A percentile compares a stretch with the other conserved stretches of the same genome.
Conservation (phyloP, 148 eudicot genomes). For the Rhododendron ferrugineum region DNA sequence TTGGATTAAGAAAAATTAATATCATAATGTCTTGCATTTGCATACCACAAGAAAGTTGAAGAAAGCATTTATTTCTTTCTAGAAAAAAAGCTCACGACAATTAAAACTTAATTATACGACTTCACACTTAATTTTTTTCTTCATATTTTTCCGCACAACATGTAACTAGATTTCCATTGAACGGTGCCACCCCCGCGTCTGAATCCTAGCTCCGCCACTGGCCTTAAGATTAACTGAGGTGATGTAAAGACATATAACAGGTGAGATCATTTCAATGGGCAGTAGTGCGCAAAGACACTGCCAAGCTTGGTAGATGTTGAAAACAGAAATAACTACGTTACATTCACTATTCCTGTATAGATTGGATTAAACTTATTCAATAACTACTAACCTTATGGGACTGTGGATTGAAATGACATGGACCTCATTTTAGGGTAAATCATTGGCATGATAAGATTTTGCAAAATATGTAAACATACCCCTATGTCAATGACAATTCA, state of each 20-base stretch:
- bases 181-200: no score
- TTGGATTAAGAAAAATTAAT: no score
- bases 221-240: background rate
- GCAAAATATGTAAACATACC: background rate
- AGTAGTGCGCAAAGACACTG: background rate
- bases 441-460: background rate
- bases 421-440: background rate
- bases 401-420: background rate
- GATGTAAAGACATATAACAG: background rate
- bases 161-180: no score
- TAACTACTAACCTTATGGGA: background rate
- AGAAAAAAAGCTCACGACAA: no score
- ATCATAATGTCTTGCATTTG: no score
- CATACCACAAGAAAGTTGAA: no score
- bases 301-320: background rate
- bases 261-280: background rate
- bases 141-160: no score
- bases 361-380: background rate
- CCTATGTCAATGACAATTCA: background rate
- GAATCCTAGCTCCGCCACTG: no score
- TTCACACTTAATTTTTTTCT: no score
- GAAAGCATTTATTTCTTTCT: no score
- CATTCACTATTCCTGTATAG: background rate
- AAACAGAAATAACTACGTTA: background rate
- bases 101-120: no score